Evolutionary conservation across 2,329 filamentous ascomycete species (phyloP), one percentile per base, ranked within the genome.

Genomic region (Neofusicoccum kwambonambiense): DNA sequence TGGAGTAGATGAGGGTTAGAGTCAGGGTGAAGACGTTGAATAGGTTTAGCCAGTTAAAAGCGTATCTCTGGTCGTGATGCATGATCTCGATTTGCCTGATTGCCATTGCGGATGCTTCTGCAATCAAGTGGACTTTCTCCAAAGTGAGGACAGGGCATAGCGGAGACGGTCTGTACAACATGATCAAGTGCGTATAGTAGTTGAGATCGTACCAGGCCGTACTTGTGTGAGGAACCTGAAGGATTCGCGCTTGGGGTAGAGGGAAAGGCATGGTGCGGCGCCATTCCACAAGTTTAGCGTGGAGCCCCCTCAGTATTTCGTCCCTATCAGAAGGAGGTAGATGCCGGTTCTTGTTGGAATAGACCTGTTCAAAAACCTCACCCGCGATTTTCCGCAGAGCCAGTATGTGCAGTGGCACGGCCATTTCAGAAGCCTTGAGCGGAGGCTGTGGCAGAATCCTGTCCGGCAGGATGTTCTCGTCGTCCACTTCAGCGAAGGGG

Each of bases 191-290:
- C 0, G 76, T 80, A 67, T 82, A 82, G 68, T 80, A 82, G 68
- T 83, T 83, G 50, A 81, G 76, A 62, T 82, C 80, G 67, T 79
- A 82, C 81, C 80, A 83, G 64, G 70, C 76, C 7, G 74, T 80
- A 45, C 70, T 78, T 3, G 82, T 70, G 64, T 82, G 81, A 1
- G 80, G 80, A 1, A 83, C 79, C n/a, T 60, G 56, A 7, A 60
- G 56, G 15, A 47, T 47, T 19, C 56, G 56, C 13, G 56, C 41
- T 15, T 60, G 56, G 17, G 56, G 56, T 2, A 60, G 41, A 9
- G 56, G 56, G 13, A 60, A 60, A 15, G 56, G 56, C 56, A 60
- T 60, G 22, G 49, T 64, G 19, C 76, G 78, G 1, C 81, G 77
- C 81, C 81, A 82, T 4, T 77, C 73, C 6, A 82, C 69, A 6